Percentiles rank a stretch among this genome's conserved stretches.
Evolutionary conservation across 345 rosid species (phyloP).

Genomic region (Cardamine resedifolia): DNA sequence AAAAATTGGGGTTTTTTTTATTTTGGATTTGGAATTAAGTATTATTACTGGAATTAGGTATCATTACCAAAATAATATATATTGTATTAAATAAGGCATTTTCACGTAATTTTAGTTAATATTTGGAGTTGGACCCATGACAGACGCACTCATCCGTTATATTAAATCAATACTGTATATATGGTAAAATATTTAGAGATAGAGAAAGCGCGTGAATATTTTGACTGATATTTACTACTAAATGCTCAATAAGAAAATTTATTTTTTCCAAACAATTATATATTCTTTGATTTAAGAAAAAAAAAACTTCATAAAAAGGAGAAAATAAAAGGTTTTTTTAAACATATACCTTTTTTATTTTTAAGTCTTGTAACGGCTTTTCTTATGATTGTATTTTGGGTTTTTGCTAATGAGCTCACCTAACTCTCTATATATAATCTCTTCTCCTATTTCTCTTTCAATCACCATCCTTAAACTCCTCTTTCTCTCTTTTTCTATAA

Average conservation of each 20-base stretch:
- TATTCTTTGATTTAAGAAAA: background rate
- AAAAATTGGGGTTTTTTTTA: no score
- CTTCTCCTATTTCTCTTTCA: conserved; percentile 24
- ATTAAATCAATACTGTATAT: no score
- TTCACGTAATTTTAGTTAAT: no score
- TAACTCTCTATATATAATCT: conserved; percentile 14
- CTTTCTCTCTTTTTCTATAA: background rate
- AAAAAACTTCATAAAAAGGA: background rate
- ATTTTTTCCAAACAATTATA: background rate
- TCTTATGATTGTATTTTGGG: conserved; percentile 66
- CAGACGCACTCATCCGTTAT: no score
- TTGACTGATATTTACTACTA: background rate
- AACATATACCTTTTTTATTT: conserved; percentile 42
- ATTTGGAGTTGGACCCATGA: no score
- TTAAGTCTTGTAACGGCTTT: conserved; percentile 54
- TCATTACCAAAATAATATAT: no score
- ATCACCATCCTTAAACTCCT: conserved; percentile 32
- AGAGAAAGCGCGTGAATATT: background rate
- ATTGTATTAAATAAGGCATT: no score
- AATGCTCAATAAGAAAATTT: background rate
- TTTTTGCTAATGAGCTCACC: conserved; percentile 28
- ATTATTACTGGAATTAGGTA: no score
- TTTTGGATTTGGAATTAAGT: no score
- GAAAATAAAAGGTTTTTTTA: background rate
- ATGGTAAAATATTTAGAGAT: background rate